phyloP scores from a whole-genome alignment of 768 basidiomycete genomes.

The Pleurotus tuoliensis region DNA sequence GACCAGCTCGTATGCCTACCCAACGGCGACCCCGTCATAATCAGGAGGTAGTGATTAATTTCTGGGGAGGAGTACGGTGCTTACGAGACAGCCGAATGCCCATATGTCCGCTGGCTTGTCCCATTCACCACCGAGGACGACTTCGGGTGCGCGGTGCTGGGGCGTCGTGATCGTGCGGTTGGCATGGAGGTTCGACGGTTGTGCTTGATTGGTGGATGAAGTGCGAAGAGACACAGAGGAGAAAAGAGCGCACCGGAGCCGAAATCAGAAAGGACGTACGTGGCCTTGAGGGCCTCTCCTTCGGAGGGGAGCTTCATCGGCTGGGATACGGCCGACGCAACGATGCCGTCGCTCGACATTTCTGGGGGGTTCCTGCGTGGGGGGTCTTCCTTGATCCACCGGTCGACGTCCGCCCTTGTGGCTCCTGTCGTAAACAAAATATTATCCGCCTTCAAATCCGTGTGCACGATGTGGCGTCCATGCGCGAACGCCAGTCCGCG shows the following conservation, averaged over 20 bases:
- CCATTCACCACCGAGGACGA: slow-evolving; percentile 22
- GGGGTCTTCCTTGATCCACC: not conserved
- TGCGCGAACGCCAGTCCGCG: not conserved
- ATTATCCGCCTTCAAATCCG: too few species aligned
- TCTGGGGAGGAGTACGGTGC: slow-evolving; percentile 10
- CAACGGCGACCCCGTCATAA: not conserved
- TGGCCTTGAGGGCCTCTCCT: too few species aligned
- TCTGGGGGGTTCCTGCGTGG: not conserved
- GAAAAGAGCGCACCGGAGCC: too few species aligned
- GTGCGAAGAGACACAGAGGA: too few species aligned
- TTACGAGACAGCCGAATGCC: slow-evolving; percentile 27
- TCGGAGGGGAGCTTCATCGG: too few species aligned
- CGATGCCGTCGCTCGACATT: too few species aligned
- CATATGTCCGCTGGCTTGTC: slow-evolving; percentile 26
- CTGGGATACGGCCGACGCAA: too few species aligned
- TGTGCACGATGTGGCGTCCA: not conserved
- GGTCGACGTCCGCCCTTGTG: not conserved
- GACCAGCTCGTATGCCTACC: slow-evolving; percentile 7
- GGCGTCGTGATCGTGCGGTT: slow-evolving; percentile 16
- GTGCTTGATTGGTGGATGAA: too few species aligned
- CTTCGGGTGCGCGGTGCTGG: slow-evolving; percentile 24
- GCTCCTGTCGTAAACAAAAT: too few species aligned
- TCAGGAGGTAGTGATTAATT: slow-evolving; percentile 13
- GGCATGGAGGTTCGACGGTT: too few species aligned
- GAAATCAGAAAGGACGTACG: too few species aligned